Conservation (phyloP, 257 asterid species). For the Euphrasia confusa region DNA sequence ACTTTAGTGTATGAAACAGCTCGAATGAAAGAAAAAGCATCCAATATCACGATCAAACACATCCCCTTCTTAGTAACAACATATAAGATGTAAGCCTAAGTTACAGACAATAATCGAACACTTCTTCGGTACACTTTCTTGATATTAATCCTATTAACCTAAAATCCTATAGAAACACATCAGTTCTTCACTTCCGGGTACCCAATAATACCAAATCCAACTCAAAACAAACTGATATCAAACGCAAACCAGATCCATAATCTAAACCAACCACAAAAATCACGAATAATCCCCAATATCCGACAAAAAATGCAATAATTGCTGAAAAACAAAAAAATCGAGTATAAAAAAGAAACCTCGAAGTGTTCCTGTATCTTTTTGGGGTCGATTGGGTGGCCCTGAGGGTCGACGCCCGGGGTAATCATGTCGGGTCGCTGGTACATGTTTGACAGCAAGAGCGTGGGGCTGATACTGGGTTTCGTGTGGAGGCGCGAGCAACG, state of each 20-base stretch:
- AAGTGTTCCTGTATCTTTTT: constrained; percentile 75
- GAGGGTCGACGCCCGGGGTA: constrained; percentile 92
- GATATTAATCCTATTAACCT: background rate
- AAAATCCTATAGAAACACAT: background rate
- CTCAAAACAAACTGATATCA: constrained; percentile 4
- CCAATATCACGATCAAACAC: background rate
- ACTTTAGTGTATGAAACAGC: background rate
- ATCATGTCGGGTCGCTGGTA: constrained; percentile 94
- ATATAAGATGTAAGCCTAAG: background rate
- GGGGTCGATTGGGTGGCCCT: constrained; percentile 83
- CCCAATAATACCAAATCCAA: background rate
- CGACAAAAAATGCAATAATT: background rate
- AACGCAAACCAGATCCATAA: constrained; percentile 3
- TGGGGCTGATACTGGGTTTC: constrained; percentile 90
- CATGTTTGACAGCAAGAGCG: constrained; percentile 80
- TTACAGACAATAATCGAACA: background rate
- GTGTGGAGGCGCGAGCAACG: constrained; percentile 95
- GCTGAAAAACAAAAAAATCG: background rate
- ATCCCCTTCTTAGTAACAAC: background rate
- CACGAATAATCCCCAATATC: background rate
- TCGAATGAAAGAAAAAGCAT: background rate
- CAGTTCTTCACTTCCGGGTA: background rate
- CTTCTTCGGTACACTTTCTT: background rate
- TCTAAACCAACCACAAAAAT: background rate
- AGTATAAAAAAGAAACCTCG: constrained; percentile 46